Base-by-base conservation (phyloP, 2,329 filamentous ascomycete species). In the Colletotrichum agaves region DNA sequence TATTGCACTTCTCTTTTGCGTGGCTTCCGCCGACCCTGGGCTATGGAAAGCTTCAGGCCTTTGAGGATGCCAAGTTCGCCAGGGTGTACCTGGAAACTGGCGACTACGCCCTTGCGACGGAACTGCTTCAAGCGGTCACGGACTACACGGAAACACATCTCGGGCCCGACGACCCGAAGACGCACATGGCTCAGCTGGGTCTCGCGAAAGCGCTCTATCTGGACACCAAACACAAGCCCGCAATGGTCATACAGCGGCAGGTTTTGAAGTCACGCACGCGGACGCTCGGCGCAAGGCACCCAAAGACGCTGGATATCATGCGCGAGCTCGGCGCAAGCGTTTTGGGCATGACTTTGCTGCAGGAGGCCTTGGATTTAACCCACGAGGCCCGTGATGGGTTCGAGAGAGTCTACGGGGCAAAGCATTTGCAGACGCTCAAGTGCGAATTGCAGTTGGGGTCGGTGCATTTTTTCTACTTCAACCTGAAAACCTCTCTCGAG, bases 41-140 rank as follows among this genome's bases (percentile, higher is more conserved):
- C 8, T 55, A 35, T 13, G 50, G 27, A 3, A 31, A 55, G 50
- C n/a, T 35, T 4, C 27, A 55, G 27, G 50, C 50, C 13, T 12
- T 55, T 17, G 50, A 55, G 19, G 13, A 55, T 55, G 50, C 50
- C 6, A 55, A 21, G 13, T 55, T 55, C 27, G 19, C 31, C 31
- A 55, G 23, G 13, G 50, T 55, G 15, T 55, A 55, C 50, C 31
- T 55, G 50, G 50, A 55, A 27, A 55, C 8, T 17, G 50, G 50
- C 6, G 31, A 55, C 7, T 55, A 37, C 21, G 23, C 27, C 2
- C 31, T 7, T 3, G 50, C 50, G 27, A 41, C 8, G 13, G 5
- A n/a, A 13, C n/a, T 41, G 11, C 8, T 41, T 15, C 39, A n/a
- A 41, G 13, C 5, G 13, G 39, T 41, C 10, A 41, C 10, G 5